Percentiles rank a stretch among this genome's conserved stretches.
Evolutionary conservation across 139 green algal species (phyloP).

Genomic region (Chlorella sp.): DNA sequence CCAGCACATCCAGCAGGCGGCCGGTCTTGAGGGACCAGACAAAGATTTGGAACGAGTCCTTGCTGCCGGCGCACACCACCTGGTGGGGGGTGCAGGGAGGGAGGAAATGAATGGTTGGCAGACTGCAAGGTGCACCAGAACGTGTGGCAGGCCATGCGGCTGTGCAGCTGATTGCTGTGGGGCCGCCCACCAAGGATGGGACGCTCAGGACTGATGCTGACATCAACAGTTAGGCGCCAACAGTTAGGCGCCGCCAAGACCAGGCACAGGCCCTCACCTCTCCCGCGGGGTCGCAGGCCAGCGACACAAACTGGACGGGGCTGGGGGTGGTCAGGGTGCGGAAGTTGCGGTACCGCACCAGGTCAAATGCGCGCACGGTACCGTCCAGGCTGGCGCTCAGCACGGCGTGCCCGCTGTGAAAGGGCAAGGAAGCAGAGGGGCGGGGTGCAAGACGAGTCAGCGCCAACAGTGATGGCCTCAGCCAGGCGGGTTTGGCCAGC

Average conservation of each 20-base stretch:
- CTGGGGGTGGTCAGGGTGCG: slow-evolving; percentile 87
- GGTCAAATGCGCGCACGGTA: slow-evolving; percentile 94
- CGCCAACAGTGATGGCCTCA: not conserved
- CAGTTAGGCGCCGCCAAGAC: too few species aligned
- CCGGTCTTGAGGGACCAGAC: slow-evolving; percentile 96
- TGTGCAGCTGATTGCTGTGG: too few species aligned
- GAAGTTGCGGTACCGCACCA: slow-evolving; percentile 96
- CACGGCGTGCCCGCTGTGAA: slow-evolving; percentile 20
- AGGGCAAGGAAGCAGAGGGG: not conserved
- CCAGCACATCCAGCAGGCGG: slow-evolving; percentile 91
- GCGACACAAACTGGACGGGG: slow-evolving; percentile 83
- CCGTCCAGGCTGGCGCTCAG: slow-evolving; percentile 75
- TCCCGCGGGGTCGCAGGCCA: slow-evolving; percentile 89
- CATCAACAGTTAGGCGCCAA: too few species aligned
- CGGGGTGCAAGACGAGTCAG: not conserved
- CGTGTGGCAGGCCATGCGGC: not conserved
- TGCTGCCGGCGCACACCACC: slow-evolving; percentile 84
- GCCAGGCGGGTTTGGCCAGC: slow-evolving; percentile 47
- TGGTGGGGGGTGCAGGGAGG: slow-evolving; percentile 6
- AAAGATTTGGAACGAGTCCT: slow-evolving; percentile 93
- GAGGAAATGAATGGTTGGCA: not conserved
- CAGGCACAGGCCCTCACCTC: slow-evolving; percentile 57
- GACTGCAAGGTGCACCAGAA: not conserved
- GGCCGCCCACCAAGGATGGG: too few species aligned
- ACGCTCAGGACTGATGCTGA: too few species aligned